Evolutionary conservation across 2,329 filamentous ascomycete species (phyloP).

Genomic region (Fusarium algeriense): DNA sequence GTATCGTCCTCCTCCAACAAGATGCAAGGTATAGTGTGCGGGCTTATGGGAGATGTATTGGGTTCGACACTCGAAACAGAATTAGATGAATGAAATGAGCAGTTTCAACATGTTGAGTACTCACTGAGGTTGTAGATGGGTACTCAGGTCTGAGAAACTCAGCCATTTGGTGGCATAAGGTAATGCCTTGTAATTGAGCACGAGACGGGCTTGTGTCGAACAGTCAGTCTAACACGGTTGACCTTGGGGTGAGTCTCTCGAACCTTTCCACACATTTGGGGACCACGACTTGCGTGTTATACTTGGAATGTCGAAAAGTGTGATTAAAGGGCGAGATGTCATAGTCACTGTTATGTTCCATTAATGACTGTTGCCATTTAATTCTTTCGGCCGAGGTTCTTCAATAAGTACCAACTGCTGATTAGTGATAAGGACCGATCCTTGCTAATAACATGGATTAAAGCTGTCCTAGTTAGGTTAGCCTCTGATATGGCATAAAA

Average conservation of each 20-base stretch:
- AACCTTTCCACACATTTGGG: constrained; percentile 9
- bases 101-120: accelerated
- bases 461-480: neutral
- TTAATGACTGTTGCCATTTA: neutral
- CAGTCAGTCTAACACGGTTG: neutral
- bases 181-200: constrained; percentile 6
- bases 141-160: neutral
- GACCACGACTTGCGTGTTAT: neutral
- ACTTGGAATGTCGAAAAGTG: neutral
- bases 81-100: neutral
- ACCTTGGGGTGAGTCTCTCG: neutral
- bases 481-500: neutral
- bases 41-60: neutral
- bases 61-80: neutral
- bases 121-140: neutral
- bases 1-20: neutral
- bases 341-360: neutral
- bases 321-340: neutral
- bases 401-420: neutral
- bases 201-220: neutral
- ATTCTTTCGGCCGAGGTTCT: neutral
- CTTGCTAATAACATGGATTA: too few relatives aligned
- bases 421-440: neutral
- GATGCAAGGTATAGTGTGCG: neutral
- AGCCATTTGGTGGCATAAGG: constrained; percentile 2